Evolutionary conservation across 2,329 filamentous ascomycete genomes (phyloP).

Genomic region (Phaeosphaeriaceae sp.): DNA sequence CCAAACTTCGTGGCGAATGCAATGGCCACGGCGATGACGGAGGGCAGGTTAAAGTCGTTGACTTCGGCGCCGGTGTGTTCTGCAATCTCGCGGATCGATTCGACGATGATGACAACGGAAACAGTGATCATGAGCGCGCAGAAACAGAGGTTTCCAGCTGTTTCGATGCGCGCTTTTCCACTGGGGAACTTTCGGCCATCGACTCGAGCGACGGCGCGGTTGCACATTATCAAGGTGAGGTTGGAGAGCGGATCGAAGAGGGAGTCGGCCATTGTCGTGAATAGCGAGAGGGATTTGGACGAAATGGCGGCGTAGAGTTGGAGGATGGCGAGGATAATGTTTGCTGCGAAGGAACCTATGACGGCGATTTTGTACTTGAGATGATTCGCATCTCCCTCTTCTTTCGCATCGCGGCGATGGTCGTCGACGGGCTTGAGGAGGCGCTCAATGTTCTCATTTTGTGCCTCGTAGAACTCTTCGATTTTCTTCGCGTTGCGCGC

Average conservation of each 20-base stretch:
- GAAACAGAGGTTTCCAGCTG: conserved; percentile 93
- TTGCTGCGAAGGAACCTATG: conserved; percentile 76
- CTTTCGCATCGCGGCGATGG: conserved; percentile 80
- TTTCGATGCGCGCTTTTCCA: conserved; percentile 93
- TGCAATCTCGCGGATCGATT: conserved; percentile 77
- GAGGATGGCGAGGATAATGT: conserved; percentile 77
- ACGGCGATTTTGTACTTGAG: conserved; percentile 76
- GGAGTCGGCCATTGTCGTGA: conserved; percentile 96
- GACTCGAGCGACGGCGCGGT: conserved; percentile 86
- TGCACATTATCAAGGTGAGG: conserved; percentile 82
- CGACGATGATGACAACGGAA: conserved; percentile 89
- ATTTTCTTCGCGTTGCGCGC: conserved; percentile 64
- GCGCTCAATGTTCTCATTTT: conserved; percentile 93
- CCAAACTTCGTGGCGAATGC: conserved; percentile 85
- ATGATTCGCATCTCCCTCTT: conserved; percentile 82
- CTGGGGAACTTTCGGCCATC: conserved; percentile 87
- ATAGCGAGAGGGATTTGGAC: conserved; percentile 90
- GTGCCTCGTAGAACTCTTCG: conserved; percentile 83
- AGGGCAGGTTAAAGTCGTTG: conserved; percentile 78
- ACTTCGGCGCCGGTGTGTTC: conserved; percentile 53
- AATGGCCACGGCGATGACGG: conserved; percentile 82
- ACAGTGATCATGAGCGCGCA: conserved; percentile 96
- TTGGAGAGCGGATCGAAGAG: conserved; percentile 94
- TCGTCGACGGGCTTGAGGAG: conserved; percentile 93
- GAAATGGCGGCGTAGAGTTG: conserved; percentile 89